Percentiles rank a stretch among this genome's conserved stretches.
Evolutionary conservation across 768 basidiomycete genomes (phyloP).

Genomic region (Tulasnella sp.): DNA sequence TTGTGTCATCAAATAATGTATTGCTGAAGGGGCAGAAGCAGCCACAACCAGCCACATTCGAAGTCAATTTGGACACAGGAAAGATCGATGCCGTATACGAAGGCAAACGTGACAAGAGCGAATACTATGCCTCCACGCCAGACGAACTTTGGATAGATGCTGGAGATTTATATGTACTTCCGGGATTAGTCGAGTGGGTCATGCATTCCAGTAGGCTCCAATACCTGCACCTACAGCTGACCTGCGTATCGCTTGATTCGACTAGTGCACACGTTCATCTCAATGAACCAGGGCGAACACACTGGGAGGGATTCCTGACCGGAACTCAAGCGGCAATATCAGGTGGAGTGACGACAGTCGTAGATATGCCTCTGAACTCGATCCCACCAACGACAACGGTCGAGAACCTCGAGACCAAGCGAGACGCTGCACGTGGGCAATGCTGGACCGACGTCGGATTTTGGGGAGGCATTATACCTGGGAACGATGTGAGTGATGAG

Average conservation of each 20-base stretch:
- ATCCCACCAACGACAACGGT: slow-evolving; percentile 94
- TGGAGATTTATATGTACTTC: slow-evolving; percentile 63
- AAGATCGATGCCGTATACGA: slow-evolving; percentile 59
- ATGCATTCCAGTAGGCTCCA: background rate
- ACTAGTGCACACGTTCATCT: slow-evolving; percentile 86
- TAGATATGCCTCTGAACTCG: slow-evolving; percentile 98
- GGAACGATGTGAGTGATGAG: slow-evolving; percentile 67
- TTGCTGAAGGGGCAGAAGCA: slow-evolving; percentile 56
- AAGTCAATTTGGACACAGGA: slow-evolving; percentile 59
- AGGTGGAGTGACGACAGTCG: slow-evolving; percentile 92
- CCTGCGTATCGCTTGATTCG: background rate
- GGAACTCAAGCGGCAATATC: slow-evolving; percentile 90
- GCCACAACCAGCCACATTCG: slow-evolving; percentile 67
- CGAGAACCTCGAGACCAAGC: slow-evolving; percentile 71
- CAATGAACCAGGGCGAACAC: slow-evolving; percentile 90
- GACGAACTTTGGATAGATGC: slow-evolving; percentile 56
- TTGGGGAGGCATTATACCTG: slow-evolving; percentile 95
- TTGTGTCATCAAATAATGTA: slow-evolving; percentile 54
- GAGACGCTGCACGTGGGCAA: slow-evolving; percentile 68
- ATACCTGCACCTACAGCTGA: background rate
- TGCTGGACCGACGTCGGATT: slow-evolving; percentile 84
- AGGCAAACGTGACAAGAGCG: slow-evolving; percentile 42
- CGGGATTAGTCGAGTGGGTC: slow-evolving; percentile 80
- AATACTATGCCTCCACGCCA: slow-evolving; percentile 43
- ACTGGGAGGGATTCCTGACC: slow-evolving; percentile 93